These are phyloP conservation scores for Tillandsia leiboldiana DNA, from an alignment of 176 grass and related monocot genomes.

Conservation along the genomic window DNA sequence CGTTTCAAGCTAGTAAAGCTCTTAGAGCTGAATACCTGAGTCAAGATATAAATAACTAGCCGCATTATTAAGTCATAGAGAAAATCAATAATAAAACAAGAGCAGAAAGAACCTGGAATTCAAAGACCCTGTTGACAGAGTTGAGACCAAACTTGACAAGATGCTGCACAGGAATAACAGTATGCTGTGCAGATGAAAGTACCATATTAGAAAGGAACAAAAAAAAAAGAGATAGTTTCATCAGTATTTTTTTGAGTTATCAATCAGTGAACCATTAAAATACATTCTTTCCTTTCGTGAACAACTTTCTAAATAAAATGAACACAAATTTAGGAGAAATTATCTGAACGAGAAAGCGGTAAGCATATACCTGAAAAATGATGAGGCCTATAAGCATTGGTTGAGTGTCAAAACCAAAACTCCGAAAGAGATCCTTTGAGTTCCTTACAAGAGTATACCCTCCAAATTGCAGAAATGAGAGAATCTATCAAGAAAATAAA, in stretches of 20 bases:
- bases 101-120: conserved; percentile 79
- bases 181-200: conserved; percentile 56
- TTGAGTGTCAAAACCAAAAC: conserved; percentile 84
- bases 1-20: conserved; percentile 9
- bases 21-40: background rate
- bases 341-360: background rate
- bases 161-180: conserved; percentile 88
- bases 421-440: conserved; percentile 92
- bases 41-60: background rate
- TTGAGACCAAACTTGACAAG: conserved; percentile 84
- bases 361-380: conserved; percentile 66
- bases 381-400: conserved; percentile 91
- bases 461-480: conserved; percentile 98
- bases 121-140: conserved; percentile 90
- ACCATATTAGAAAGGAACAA: conserved; percentile 11
- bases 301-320: conserved; percentile 6
- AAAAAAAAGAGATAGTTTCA: background rate
- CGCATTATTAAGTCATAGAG: background rate
- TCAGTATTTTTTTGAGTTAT: background rate
- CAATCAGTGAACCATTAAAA: background rate
- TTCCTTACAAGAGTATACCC: conserved; percentile 95
- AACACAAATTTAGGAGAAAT: conserved; percentile 9
- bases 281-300: background rate
- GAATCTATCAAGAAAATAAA: conserved; percentile 44
- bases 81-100: background rate